Conservation (phyloP, 768 basidiomycete genomes). For the Auriscalpium orientale region DNA sequence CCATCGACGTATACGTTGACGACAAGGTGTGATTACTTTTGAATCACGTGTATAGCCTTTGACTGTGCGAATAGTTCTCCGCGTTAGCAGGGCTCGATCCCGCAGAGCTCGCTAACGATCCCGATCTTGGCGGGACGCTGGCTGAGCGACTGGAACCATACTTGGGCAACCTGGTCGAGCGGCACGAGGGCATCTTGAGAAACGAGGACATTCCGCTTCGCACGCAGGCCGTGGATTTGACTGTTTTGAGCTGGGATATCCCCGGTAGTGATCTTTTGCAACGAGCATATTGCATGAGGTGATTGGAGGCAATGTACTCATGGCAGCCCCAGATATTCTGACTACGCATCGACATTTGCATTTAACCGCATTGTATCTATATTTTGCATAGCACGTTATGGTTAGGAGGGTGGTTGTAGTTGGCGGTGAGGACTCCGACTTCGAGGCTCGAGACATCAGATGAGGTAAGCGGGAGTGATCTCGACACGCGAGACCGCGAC, state of each 20-base stretch:
- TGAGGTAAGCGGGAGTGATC: too few species aligned
- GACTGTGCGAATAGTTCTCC: constrained; percentile 2
- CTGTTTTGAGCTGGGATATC: constrained; percentile 11
- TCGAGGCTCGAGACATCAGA: too few species aligned
- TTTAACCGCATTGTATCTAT: too few species aligned
- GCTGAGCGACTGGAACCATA: constrained; percentile 7
- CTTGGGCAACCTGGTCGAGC: constrained; percentile 10
- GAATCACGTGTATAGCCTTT: background rate
- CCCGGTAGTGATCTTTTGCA: background rate
- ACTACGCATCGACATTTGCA: too few species aligned
- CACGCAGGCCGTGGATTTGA: constrained; percentile 4
- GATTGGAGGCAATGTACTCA: background rate
- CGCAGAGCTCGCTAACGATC: background rate
- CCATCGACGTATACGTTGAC: constrained; percentile 7
- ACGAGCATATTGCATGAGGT: background rate
- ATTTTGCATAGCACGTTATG: too few species aligned
- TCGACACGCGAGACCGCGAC: background rate
- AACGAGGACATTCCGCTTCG: background rate
- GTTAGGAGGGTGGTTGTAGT: too few species aligned
- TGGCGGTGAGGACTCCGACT: too few species aligned
- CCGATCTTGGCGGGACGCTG: background rate
- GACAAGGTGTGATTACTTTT: constrained; percentile 6
- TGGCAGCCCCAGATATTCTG: too few species aligned
- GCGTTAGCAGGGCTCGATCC: constrained; percentile 4
- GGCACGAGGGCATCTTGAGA: constrained; percentile 3